These are phyloP conservation scores for Lachnellula hyalina DNA, from an alignment of 2,329 filamentous ascomycete species.

Conservation along the genomic window DNA sequence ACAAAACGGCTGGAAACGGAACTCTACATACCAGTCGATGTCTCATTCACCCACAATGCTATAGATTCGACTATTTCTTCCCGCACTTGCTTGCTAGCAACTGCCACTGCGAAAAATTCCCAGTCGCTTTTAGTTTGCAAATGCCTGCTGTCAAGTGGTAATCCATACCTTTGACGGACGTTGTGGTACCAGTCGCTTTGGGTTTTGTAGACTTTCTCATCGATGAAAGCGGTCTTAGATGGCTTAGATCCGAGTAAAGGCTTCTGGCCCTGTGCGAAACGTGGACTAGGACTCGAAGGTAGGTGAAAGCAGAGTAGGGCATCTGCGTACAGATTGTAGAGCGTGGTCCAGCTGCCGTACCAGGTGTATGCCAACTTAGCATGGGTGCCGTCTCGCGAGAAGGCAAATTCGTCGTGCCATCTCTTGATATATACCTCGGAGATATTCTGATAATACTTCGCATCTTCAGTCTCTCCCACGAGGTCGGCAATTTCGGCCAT, in stretches of 20 bases:
- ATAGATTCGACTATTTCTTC: slow-evolving; percentile 68
- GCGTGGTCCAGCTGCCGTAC: slow-evolving; percentile 69
- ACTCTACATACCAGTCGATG: slow-evolving; percentile 49
- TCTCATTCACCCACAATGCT: slow-evolving; percentile 80
- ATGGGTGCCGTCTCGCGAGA: slow-evolving; percentile 60
- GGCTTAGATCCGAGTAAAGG: slow-evolving; percentile 15
- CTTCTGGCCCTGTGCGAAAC: slow-evolving; percentile 21
- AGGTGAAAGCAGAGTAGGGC: slow-evolving; percentile 74
- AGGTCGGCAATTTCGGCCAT: slow-evolving; percentile 63
- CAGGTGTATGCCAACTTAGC: slow-evolving; percentile 68
- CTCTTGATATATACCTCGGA: slow-evolving; percentile 58
- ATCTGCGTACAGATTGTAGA: slow-evolving; percentile 68
- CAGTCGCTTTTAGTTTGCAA: slow-evolving; percentile 86
- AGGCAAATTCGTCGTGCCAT: slow-evolving; percentile 57
- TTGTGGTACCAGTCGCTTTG: slow-evolving; percentile 77
- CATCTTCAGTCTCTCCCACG: slow-evolving; percentile 50
- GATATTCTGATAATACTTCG: slow-evolving; percentile 53
- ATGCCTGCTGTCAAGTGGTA: slow-evolving; percentile 77
- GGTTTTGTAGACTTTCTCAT: slow-evolving; percentile 68
- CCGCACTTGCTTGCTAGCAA: slow-evolving; percentile 63
- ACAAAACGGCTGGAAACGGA: not conserved
- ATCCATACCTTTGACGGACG: slow-evolving; percentile 74
- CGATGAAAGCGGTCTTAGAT: slow-evolving; percentile 55
- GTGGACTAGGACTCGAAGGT: slow-evolving; percentile 25
- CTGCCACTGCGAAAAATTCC: slow-evolving; percentile 83